A percentile compares a stretch with the other conserved stretches of the same genome.
These are phyloP conservation scores for Periconia macrospinosa DNA, from an alignment of 2,329 filamentous ascomycete species.

Conservation along the genomic window DNA sequence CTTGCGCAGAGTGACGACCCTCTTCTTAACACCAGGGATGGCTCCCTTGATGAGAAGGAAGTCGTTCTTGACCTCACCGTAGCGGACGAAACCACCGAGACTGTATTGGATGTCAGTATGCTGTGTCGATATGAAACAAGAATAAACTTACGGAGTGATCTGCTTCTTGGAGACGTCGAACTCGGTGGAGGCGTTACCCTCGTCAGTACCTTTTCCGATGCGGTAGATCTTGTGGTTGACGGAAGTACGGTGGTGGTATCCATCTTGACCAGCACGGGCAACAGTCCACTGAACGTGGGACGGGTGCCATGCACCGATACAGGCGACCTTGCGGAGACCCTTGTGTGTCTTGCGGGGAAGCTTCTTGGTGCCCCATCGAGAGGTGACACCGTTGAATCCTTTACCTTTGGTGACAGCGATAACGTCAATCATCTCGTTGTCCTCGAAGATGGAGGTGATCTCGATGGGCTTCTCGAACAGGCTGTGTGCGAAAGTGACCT, in stretches of 20 bases:
- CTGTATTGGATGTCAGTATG: slow-evolving; percentile 57
- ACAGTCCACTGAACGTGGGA: slow-evolving; percentile 99
- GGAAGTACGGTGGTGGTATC: slow-evolving; percentile 99
- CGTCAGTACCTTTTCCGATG: slow-evolving; percentile 88
- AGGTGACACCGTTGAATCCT: slow-evolving; percentile 96
- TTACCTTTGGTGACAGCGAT: slow-evolving; percentile 99
- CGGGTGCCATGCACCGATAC: slow-evolving; percentile 99
- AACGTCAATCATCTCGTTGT: slow-evolving; percentile 99
- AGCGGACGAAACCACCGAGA: slow-evolving; percentile 98
- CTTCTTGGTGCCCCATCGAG: slow-evolving; percentile 99
- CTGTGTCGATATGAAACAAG: not conserved
- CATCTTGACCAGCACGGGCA: slow-evolving; percentile 98
- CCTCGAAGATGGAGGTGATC: slow-evolving; percentile 93
- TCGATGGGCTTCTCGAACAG: slow-evolving; percentile 99
- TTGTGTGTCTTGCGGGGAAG: slow-evolving; percentile 99
- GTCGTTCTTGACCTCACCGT: slow-evolving; percentile 99
- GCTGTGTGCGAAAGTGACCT: slow-evolving; percentile 92
- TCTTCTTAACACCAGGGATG: slow-evolving; percentile 98
- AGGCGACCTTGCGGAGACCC: slow-evolving; percentile 99
- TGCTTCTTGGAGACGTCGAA: slow-evolving; percentile 98
- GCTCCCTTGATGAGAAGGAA: slow-evolving; percentile 98
- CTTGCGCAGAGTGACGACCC: slow-evolving; percentile 97
- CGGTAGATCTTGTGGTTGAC: slow-evolving; percentile 99
- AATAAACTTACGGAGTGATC: slow-evolving; percentile 90
- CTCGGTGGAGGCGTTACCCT: slow-evolving; percentile 91